Percentiles rank a stretch among this genome's conserved stretches.
Conservation (phyloP, 1,284 basidiomycete species). For the Apiotrichum siamense region DNA sequence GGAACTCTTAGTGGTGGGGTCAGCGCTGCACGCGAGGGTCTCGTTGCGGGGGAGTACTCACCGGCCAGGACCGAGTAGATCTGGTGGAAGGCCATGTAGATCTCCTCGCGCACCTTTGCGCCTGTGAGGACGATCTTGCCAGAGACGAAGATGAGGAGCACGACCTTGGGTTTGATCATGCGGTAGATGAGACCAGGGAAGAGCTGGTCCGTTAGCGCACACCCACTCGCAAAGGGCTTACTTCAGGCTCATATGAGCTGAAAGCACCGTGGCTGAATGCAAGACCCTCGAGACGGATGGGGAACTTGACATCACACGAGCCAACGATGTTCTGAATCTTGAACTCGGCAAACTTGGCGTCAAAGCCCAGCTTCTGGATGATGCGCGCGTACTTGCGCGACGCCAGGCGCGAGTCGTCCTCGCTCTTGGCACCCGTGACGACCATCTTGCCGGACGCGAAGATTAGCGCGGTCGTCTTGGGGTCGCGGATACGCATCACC, state of each 20-base stretch:
- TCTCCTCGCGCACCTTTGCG: conserved; percentile 99
- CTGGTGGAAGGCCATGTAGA: conserved; percentile 98
- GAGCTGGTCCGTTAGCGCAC: no score
- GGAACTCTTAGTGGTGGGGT: conserved; percentile 27
- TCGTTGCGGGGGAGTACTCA: conserved; percentile 17
- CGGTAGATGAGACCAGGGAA: conserved; percentile 99
- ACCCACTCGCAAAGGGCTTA: no score
- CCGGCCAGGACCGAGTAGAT: conserved; percentile 84
- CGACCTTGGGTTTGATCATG: conserved; percentile 99
- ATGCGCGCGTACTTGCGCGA: conserved; percentile 99
- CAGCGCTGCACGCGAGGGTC: neutral
- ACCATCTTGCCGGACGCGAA: conserved; percentile 99
- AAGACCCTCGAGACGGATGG: conserved; percentile 94
- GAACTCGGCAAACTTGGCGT: conserved; percentile 99
- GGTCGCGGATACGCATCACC: conserved; percentile 99
- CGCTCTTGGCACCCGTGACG: conserved; percentile 97
- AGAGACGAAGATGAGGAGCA: conserved; percentile 95
- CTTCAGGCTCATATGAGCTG: conserved; percentile 96
- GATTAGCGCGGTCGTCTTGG: conserved; percentile 98
- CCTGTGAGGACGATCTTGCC: conserved; percentile 99
- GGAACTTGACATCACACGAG: conserved; percentile 98
- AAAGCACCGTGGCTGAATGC: conserved; percentile 98
- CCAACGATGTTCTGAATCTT: conserved; percentile 99
- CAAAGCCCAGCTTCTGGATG: conserved; percentile 98
- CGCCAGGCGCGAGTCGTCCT: conserved; percentile 94